A percentile compares a stretch with the other conserved stretches of the same genome.
Conservation (phyloP, 257 asterid genomes). For the Linderniella brevidens region DNA sequence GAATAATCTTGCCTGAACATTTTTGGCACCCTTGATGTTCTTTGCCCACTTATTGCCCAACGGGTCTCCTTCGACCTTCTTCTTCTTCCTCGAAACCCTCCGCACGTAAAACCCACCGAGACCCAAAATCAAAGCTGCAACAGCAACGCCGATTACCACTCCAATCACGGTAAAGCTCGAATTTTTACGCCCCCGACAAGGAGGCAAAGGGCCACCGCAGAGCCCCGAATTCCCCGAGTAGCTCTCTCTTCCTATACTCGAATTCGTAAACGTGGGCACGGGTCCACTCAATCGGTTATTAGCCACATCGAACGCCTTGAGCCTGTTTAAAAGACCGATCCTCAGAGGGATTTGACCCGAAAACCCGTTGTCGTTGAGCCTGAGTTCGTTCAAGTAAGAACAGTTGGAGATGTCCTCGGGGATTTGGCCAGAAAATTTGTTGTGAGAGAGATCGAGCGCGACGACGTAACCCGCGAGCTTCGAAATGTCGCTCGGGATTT, state of each 20-base stretch:
- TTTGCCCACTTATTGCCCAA: constrained; percentile 39
- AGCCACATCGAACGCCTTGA: constrained; percentile 18
- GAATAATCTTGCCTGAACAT: constrained; percentile 23
- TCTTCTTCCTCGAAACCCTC: constrained; percentile 20
- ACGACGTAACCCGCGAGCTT: constrained; percentile 17
- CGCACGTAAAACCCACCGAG: constrained; percentile 15
- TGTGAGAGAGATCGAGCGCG: constrained; percentile 53
- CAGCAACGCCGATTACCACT: constrained; percentile 19
- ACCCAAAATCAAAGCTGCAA: constrained; percentile 16
- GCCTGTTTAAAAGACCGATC: constrained; percentile 19
- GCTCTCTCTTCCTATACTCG: constrained; percentile 12
- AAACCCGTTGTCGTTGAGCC: constrained; percentile 38
- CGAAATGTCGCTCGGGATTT: constrained; percentile 39
- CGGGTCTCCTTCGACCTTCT: constrained; percentile 22
- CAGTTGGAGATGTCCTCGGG: constrained; percentile 40
- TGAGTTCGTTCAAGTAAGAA: constrained; percentile 31
- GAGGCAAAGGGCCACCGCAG: constrained; percentile 33
- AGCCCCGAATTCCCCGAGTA: constrained; percentile 43
- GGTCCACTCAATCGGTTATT: constrained; percentile 22
- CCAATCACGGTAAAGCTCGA: constrained; percentile 16
- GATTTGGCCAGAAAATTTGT: constrained; percentile 44
- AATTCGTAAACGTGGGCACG: constrained; percentile 16
- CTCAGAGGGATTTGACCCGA: constrained; percentile 27
- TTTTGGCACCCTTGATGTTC: constrained; percentile 35
- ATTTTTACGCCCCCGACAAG: constrained; percentile 12